These are phyloP conservation scores for Dendrobium officinale DNA, from an alignment of 106 monocot species.

Conservation along the genomic window DNA sequence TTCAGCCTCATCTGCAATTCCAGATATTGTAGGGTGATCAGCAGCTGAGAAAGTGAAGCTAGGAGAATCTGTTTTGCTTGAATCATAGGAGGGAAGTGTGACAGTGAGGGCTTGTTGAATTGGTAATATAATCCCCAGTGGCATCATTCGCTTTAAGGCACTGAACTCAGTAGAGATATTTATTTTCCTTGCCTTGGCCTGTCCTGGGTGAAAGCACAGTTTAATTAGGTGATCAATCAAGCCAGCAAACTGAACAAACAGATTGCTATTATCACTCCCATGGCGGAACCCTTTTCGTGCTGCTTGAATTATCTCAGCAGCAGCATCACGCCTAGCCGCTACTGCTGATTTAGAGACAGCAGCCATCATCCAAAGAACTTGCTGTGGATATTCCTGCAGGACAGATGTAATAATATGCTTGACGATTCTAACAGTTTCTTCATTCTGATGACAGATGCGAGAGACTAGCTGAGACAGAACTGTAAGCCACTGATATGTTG, in stretches of 20 bases:
- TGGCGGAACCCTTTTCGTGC: conserved; percentile 62
- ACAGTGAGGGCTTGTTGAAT: conserved; percentile 86
- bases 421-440: conserved; percentile 75
- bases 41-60: conserved; percentile 44
- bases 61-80: conserved; percentile 33
- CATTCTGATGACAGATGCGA: conserved; percentile 92
- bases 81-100: conserved; percentile 56
- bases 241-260: conserved; percentile 80
- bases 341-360: conserved; percentile 95
- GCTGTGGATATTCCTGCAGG: conserved; percentile 85
- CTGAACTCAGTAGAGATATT: conserved; percentile 93
- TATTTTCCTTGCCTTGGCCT: conserved; percentile 69
- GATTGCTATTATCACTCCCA: conserved; percentile 43
- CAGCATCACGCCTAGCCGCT: conserved; percentile 90
- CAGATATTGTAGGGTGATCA: conserved; percentile 73
- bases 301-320: conserved; percentile 87
- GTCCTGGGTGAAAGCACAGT: conserved; percentile 87
- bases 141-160: conserved; percentile 97
- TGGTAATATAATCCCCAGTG: conserved; percentile 87
- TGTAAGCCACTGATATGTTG: conserved; percentile 95
- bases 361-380: conserved; percentile 99
- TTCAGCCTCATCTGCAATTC: conserved; percentile 97
- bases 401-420: conserved; percentile 92
- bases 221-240: conserved; percentile 87
- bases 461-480: conserved; percentile 93